These are phyloP conservation scores for Crithidia expoeki DNA, from an alignment of 208 protist genomes.

Conservation along the genomic window DNA sequence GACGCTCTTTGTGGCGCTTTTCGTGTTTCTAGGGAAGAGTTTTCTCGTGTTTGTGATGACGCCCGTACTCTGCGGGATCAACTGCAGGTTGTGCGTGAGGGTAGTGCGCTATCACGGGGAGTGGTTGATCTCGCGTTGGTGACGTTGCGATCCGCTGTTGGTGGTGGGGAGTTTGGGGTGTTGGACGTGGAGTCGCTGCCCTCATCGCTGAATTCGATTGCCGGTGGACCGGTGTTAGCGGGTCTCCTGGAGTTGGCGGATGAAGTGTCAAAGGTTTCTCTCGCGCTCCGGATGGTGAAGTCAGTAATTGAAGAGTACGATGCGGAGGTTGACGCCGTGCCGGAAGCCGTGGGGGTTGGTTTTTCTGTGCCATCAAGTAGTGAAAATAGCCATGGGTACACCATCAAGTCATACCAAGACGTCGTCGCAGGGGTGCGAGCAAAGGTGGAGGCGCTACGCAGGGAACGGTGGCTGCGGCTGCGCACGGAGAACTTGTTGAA, in stretches of 20 bases:
- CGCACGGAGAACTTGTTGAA: neutral
- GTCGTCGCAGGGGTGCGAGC: slow-evolving; percentile 26
- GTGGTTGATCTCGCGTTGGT: slow-evolving; percentile 9
- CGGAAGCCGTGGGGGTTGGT: slow-evolving; percentile 1
- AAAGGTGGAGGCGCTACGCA: slow-evolving; percentile 25
- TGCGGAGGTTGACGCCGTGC: slow-evolving; percentile 4
- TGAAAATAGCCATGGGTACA: neutral
- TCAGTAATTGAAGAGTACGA: slow-evolving; percentile 23
- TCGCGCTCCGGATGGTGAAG: slow-evolving; percentile 19
- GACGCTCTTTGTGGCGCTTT: slow-evolving; percentile 9
- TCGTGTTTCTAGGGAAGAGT: neutral
- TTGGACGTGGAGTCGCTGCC: neutral
- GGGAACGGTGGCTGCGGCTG: slow-evolving; percentile 15
- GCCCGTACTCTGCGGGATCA: neutral
- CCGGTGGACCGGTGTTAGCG: slow-evolving; percentile 18
- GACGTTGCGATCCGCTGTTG: slow-evolving; percentile 16
- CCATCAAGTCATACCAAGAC: slow-evolving; percentile 24
- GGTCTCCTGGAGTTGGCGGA: slow-evolving; percentile 16
- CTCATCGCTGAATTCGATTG: slow-evolving; percentile 13
- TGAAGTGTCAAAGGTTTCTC: slow-evolving; percentile 16
- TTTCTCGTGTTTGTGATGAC: neutral
- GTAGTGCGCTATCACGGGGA: slow-evolving; percentile 11
- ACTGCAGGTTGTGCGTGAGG: slow-evolving; percentile 4
- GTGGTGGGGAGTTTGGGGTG: neutral
- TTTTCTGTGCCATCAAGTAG: neutral